Base-by-base conservation (phyloP, 1,139 yeast genomes). In the Protomyces macrosporus region DNA sequence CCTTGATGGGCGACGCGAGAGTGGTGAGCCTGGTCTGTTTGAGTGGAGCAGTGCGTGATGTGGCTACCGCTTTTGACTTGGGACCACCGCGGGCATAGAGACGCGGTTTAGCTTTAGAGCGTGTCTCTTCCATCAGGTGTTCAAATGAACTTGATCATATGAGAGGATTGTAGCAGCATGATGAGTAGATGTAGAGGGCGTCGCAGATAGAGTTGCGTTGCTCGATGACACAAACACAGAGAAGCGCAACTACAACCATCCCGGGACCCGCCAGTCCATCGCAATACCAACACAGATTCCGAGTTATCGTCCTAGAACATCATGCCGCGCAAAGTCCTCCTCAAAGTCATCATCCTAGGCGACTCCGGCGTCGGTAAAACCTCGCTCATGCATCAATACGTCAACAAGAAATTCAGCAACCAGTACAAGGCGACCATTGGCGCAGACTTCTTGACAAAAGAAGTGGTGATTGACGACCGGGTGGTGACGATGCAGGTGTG, bases 351-450 rank as follows among this genome's bases (percentile, higher is more conserved):
- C 75, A 90, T 93, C 65, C 81, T 93, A 66, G 98, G 98, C 53
- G 98, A 93, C 75, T 88, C 97, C 4, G 98, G 98, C 60, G 98
- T 93, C 60, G 98, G 98, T 34, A 93, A 93, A 79, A 93, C 98
- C 34, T 90, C 97, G 4, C 79, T 93, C 71, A 91, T 93, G 79
- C 32, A 45, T 53, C 65, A 93, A 75, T 93, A 90, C 77, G 97
- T 93, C 70, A 90, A 90, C 77, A 90, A 88, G 73, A 93, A 91
- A 79, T 93, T 93, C 77, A 86, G 93, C 57, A 95, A 91, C 70
- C 98, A 93, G 74, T 93, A 93, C 76, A 93, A 93, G 74, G 98
- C 98, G 36, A 93, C 98, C 30, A 93, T 93, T 70, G 98, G 98
- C 6, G 98, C 98, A 3, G 98, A 93, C 75, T 93, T 93, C 73